phyloP scores from a whole-genome alignment of 2,329 filamentous ascomycete genomes.

The Albophoma yamanashiensis region DNA sequence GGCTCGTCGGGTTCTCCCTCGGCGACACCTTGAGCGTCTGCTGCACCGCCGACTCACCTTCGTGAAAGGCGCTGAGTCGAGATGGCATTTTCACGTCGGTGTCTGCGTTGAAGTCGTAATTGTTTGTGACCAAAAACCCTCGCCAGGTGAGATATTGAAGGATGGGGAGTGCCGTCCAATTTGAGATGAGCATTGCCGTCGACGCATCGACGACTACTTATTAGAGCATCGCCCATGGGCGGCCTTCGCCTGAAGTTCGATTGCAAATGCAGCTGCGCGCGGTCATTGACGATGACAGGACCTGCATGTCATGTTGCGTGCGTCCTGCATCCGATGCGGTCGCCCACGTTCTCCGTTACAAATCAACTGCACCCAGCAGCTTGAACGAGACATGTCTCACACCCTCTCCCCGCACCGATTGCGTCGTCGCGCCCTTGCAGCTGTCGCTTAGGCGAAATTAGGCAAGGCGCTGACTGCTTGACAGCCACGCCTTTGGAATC shows the following conservation, averaged over 20 bases:
- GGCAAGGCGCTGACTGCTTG: neutral
- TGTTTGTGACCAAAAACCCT: neutral
- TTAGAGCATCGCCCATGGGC: neutral
- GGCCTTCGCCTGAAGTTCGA: neutral
- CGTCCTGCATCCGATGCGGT: neutral
- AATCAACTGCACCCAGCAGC: neutral
- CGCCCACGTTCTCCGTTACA: neutral
- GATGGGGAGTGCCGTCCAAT: neutral
- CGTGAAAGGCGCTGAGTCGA: conserved; percentile 38
- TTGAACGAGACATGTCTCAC: neutral
- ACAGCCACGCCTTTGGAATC: neutral
- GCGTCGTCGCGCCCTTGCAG: neutral
- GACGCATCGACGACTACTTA: neutral
- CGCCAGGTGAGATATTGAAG: neutral
- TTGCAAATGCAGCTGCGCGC: neutral
- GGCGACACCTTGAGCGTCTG: conserved; percentile 45
- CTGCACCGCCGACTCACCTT: conserved; percentile 58
- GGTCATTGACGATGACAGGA: neutral
- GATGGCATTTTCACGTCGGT: conserved; percentile 14
- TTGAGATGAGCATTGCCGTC: neutral
- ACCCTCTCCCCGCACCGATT: neutral
- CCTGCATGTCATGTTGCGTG: neutral
- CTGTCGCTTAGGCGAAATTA: neutral
- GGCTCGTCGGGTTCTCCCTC: conserved; percentile 54
- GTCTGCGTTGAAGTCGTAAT: neutral